These are phyloP conservation scores for Colletotrichum sp. DNA, from an alignment of 2,329 filamentous ascomycete species.

Conservation along the genomic window DNA sequence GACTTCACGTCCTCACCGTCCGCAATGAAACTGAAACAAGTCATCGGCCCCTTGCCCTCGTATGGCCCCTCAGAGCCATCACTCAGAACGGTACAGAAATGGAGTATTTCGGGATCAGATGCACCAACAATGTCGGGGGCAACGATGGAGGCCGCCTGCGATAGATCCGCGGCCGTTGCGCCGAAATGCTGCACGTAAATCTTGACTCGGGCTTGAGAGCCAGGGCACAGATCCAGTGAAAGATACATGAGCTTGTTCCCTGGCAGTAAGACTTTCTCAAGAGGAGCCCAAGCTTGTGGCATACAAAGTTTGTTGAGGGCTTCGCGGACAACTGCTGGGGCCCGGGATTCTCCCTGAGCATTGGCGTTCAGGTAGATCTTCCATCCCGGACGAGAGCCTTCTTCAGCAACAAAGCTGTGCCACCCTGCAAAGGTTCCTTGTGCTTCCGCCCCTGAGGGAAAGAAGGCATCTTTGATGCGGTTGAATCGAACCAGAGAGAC, in stretches of 20 bases:
- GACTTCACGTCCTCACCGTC: neutral
- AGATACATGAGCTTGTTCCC: neutral
- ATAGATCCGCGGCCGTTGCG: neutral
- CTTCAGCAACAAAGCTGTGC: neutral
- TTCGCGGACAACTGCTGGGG: neutral
- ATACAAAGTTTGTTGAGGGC: neutral
- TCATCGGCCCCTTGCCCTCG: neutral
- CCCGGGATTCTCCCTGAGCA: neutral
- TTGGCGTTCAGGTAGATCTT: neutral
- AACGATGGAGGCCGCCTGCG: neutral
- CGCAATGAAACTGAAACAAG: neutral
- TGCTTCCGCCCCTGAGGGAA: neutral
- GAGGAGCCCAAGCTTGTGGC: neutral
- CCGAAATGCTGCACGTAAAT: neutral
- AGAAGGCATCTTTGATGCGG: neutral
- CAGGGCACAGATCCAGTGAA: neutral
- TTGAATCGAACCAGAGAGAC: neutral
- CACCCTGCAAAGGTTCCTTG: neutral
- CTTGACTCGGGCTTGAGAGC: neutral
- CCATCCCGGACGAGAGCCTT: neutral
- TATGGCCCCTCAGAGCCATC: neutral
- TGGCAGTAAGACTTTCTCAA: neutral
- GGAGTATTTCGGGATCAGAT: neutral
- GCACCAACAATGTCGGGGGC: neutral
- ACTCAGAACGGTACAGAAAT: neutral